Conservation (phyloP, 1,284 basidiomycete genomes). For the Porogramme epimiltina region DNA sequence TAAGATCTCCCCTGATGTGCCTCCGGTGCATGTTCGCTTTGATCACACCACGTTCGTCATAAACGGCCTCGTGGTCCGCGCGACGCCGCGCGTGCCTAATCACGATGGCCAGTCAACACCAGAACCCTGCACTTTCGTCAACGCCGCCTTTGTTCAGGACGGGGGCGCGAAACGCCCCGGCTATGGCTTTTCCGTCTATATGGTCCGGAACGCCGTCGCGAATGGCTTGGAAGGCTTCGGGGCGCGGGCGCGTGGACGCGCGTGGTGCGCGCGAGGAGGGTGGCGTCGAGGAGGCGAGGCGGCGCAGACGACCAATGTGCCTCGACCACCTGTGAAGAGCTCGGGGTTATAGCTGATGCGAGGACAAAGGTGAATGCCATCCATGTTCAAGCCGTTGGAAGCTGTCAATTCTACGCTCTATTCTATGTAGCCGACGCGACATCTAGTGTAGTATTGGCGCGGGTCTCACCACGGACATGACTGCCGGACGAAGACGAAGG, state of each 20-base stretch:
- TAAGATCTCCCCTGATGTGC: too few species aligned
- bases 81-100: neutral
- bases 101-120: neutral
- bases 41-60: conserved; percentile 2
- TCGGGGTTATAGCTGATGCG: too few species aligned
- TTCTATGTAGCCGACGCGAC: too few species aligned
- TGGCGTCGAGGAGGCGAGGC: neutral
- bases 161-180: neutral
- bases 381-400: too few species aligned
- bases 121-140: neutral
- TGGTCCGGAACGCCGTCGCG: neutral
- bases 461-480: too few species aligned
- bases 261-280: conserved; percentile 17
- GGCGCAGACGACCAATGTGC: too few species aligned
- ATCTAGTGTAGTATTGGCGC: too few species aligned
- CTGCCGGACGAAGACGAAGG: too few species aligned
- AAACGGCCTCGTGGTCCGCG: neutral
- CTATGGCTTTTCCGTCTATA: neutral
- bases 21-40: neutral
- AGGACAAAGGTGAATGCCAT: too few species aligned
- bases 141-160: neutral
- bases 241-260: conserved; percentile 8
- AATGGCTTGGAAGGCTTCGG: conserved; percentile 1
- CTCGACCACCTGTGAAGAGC: too few species aligned
- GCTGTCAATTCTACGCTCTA: too few species aligned